Evolutionary conservation across 208 protist species (phyloP), one percentile per base, ranked within the genome.

Genomic region (Strigomonas oncopelti): DNA sequence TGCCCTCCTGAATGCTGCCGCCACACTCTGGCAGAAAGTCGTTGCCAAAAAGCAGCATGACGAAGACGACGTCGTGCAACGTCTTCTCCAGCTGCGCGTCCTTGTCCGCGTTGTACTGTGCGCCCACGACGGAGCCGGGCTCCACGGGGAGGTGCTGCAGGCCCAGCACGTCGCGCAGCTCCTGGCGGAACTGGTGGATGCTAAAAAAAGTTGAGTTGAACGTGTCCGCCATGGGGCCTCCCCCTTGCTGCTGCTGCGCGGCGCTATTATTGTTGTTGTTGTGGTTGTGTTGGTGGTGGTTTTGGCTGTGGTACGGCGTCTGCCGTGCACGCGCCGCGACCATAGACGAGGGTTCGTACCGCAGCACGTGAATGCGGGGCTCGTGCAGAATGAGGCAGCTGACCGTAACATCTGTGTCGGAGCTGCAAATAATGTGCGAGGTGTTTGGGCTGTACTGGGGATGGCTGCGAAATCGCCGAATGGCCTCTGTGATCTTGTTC

Each of bases 341-440:
- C 29, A 25, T 5, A 45, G 76, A 54, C 2, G 96, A 82, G 25
- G 96, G 85, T 72, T 99, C 98, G 77, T 99, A 98, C 61, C 98
- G 85, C 25, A 99, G 76, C 45, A 99, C 93, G 60, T 88, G 84
- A 29, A 99, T 99, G 55, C 97, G 83, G 18, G 97, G 95, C 81
- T 99, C 98, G 77, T 99, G 98, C 51, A 99, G 75, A 13, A 96
- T 83, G n/a, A 99, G 85, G 11, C 75, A 83, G 24, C 83, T 90
- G 81, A 99, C 98, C 48, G 99, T 99, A 18, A 99, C 88, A 83
- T 99, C 98, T 5, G 98, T 99, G 83, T 99, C 98, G 36, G 97
- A 90, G 65, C 98, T 99, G 78, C 99, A 99, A n/a, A 99, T 90
- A 51, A 94, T 85, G 81, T 99, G 98, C 5, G 83, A 80, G 0